phyloP scores from a whole-genome alignment of 208 protist species.

The Acanthamoeba royreba region DNA sequence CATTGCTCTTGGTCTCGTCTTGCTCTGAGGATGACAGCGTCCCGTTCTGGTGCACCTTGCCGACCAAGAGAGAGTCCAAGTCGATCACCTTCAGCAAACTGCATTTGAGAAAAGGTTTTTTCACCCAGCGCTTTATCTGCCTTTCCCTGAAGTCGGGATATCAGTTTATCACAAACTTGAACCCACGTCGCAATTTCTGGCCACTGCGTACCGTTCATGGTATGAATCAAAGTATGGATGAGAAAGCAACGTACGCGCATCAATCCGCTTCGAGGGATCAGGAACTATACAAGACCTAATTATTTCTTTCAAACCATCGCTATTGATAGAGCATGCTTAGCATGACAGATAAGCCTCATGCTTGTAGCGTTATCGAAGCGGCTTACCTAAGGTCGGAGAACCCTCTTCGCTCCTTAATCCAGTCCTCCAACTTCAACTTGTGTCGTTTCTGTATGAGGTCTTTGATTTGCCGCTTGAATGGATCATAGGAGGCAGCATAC shows the following conservation, averaged over 20 bases:
- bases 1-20: neutral
- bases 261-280: neutral
- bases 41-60: neutral
- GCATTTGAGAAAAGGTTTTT: slow-evolving; percentile 35
- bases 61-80: neutral
- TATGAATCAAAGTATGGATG: slow-evolving; percentile 27
- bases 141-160: neutral
- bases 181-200: too few species aligned
- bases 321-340: neutral
- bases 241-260: neutral
- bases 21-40: too few species aligned
- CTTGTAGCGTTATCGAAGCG: neutral
- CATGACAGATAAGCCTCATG: neutral
- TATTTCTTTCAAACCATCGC: slow-evolving; percentile 38
- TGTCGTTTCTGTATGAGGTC: neutral
- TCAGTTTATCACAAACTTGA: too few species aligned
- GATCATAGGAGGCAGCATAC: neutral
- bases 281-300: neutral
- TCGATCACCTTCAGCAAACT: neutral
- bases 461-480: slow-evolving; percentile 19
- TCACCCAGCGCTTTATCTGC: neutral
- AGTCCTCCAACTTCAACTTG: slow-evolving; percentile 26
- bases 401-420: slow-evolving; percentile 4
- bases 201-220: neutral
- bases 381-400: neutral